These are phyloP conservation scores for Penicillium nucicola DNA, from an alignment of 495 filamentous ascomycete genomes.

Conservation along the genomic window DNA sequence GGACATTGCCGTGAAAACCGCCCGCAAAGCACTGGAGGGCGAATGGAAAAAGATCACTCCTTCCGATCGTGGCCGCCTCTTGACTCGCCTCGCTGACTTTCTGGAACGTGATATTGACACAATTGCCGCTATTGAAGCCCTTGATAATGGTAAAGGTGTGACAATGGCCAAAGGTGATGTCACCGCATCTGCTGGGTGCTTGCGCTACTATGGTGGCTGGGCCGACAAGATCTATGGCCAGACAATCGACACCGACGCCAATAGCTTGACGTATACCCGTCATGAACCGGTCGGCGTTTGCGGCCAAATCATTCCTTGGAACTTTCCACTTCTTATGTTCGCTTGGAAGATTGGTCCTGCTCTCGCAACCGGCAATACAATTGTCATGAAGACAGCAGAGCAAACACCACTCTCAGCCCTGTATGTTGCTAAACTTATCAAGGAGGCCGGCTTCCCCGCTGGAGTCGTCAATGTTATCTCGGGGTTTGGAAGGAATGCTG, in stretches of 20 bases:
- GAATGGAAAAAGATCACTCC: slow-evolving; percentile 1
- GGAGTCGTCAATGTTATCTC: slow-evolving; percentile 88
- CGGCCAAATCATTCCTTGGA: slow-evolving; percentile 85
- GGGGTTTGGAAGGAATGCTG: slow-evolving; percentile 75
- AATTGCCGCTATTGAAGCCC: slow-evolving; percentile 1
- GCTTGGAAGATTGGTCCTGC: slow-evolving; percentile 87
- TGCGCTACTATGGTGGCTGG: slow-evolving; percentile 36
- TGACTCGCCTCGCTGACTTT: slow-evolving; percentile 1
- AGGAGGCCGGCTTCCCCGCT: slow-evolving; percentile 74
- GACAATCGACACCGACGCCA: slow-evolving; percentile 77
- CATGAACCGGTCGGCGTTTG: slow-evolving; percentile 78
- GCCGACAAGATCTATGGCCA: slow-evolving; percentile 58
- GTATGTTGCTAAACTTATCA: slow-evolving; percentile 6
- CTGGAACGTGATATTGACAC: slow-evolving; percentile 4
- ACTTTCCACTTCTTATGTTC: slow-evolving; percentile 85
- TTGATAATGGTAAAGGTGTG: slow-evolving; percentile 3
- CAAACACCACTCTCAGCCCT: neutral
- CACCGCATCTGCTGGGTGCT: slow-evolving; percentile 46
- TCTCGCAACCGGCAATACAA: slow-evolving; percentile 29
- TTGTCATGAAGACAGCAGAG: slow-evolving; percentile 1
- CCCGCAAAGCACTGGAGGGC: neutral
- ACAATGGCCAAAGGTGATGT: slow-evolving; percentile 7
- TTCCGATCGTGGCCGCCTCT: slow-evolving; percentile 2
- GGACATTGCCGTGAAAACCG: slow-evolving; percentile 1
- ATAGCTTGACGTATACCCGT: slow-evolving; percentile 75